A percentile compares a stretch with the other conserved stretches of the same genome.
phyloP scores from a whole-genome alignment of 129 eudicot genomes.

The Tanacetum coccineum region DNA sequence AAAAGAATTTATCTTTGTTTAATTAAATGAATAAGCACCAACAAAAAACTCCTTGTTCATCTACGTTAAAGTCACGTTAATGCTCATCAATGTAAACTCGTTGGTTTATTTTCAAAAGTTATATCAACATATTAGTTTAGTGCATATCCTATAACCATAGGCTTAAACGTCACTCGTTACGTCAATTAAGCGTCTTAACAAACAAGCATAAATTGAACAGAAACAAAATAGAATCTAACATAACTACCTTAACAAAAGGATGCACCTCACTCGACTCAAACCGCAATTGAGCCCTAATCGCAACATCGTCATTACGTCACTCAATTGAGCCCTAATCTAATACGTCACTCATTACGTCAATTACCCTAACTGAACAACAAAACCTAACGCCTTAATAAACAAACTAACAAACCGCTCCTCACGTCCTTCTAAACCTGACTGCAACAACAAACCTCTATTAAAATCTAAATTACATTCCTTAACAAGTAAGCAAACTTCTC shows the following conservation, averaged over 20 bases:
- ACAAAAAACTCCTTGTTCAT: too few species aligned
- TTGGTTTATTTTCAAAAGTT: too few species aligned
- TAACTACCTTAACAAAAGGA: constrained; percentile 74
- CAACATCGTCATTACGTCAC: background rate
- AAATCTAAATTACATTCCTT: constrained; percentile 44
- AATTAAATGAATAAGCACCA: too few species aligned
- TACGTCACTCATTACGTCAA: too few species aligned
- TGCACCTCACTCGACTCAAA: constrained; percentile 47
- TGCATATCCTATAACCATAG: too few species aligned
- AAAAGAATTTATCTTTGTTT: too few species aligned
- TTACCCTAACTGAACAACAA: constrained; percentile 48
- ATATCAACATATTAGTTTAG: too few species aligned
- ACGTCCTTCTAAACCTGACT: constrained; percentile 65
- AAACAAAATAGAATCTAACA: background rate
- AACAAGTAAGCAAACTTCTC: constrained; percentile 69
- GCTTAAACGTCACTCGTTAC: too few species aligned
- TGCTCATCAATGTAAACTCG: too few species aligned
- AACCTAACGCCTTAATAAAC: constrained; percentile 67
- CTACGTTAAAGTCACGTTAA: too few species aligned
- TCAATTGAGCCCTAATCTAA: background rate
- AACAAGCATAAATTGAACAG: too few species aligned
- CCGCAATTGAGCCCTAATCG: constrained; percentile 15
- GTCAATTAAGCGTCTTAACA: too few species aligned
- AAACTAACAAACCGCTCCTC: constrained; percentile 46
- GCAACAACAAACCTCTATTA: constrained; percentile 51